Evolutionary conservation across 1,284 basidiomycete species (phyloP), one percentile per base, ranked within the genome.

Genomic region (Apiotrichum brassicae): DNA sequence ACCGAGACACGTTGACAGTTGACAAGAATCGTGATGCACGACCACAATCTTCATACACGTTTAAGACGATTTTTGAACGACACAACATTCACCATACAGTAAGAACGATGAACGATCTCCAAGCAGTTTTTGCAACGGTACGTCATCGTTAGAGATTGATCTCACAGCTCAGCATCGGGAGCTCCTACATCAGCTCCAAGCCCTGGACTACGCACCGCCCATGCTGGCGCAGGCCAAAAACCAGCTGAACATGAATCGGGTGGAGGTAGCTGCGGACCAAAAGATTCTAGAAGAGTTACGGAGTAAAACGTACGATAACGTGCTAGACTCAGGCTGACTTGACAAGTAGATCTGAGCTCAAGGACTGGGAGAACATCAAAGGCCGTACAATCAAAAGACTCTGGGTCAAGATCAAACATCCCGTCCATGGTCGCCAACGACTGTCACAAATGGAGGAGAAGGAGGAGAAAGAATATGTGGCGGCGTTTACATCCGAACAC

Each of bases 391-490:
- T 42, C 49, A 57, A 57, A 35, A 57, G 59, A 1, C 36, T 58
- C 6, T 58, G 57, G 59, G 53, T 54, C 26, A 50, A 52, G 40
- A 47, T 61, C 44, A 52, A 49, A 25, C 54, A 59, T 43, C 59
- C 59, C 0, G 42, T 28, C 12, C 24, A 43, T 13, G 37, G 44
- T 23, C 44, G 39, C 20, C 43, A 54, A 30, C 35, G 20, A 3
- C 49, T 62, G 6, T 18, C 35, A 9, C 39, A 38, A 36, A 54
- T 51, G 43, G 57, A 57, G 46, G 45, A 54, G 24, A 58, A 59
- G 43, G 60, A 60, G 47, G 56, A 62, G 49, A 47, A 47, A 19
- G 56, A 60, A 37, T 62, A 64, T 36, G 22, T 60, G 23, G 54
- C 54, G 3, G 59, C 51, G n/a, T 45, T 64, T 18, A 42, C 39